Conservation (phyloP, 345 rosid species). For the Kernera saxatilis region DNA sequence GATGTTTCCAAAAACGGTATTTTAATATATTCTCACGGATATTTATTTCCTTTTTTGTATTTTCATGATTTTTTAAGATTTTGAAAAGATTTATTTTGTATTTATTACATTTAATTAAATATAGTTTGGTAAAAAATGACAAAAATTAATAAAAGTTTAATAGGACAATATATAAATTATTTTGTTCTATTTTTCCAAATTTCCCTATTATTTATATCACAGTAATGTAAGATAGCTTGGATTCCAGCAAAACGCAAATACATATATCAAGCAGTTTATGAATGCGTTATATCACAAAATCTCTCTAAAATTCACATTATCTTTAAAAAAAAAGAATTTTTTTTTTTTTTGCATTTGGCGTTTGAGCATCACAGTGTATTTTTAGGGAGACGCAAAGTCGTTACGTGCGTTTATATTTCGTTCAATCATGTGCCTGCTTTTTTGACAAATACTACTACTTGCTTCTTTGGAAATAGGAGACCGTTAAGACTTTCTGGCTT, state of each 20-base stretch:
- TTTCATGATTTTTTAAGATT: no score
- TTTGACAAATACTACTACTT: not conserved
- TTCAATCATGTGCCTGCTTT: not conserved
- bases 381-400: conserved; percentile 21
- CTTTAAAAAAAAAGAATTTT: not conserved
- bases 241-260: not conserved
- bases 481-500: conserved; percentile 7
- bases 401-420: conserved; percentile 19
- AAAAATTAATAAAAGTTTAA: no score
- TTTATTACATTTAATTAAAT: no score
- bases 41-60: no score
- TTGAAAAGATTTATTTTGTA: no score
- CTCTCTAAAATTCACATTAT: not conserved
- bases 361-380: conserved; percentile 1
- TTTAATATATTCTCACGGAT: no score
- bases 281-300: not conserved
- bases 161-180: no score
- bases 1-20: no score
- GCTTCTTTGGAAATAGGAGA: not conserved
- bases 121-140: no score
- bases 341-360: not conserved
- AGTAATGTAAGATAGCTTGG: not conserved
- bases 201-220: no score
- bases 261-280: not conserved
- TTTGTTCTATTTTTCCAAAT: no score